Base-by-base conservation (phyloP, 352 stramenopile species). In the Paralagenidium karlingii region DNA sequence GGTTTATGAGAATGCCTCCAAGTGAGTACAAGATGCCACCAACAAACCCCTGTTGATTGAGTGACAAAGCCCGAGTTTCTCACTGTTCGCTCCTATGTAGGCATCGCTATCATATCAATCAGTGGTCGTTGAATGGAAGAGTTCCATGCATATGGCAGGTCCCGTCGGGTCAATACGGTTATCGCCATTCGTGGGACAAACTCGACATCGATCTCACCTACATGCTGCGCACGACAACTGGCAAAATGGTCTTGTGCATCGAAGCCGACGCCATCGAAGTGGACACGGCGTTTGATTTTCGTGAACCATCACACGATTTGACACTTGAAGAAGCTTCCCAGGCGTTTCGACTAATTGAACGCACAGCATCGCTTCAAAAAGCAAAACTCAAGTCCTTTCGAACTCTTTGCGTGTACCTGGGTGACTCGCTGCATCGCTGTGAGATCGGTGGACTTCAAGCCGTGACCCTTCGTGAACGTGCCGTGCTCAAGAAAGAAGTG, bases 171-270 rank as follows among this genome's bases (percentile, higher is more conserved):
- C 49, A 70, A 20, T 79, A 79, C 38, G 68, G 68, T 20, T 79
- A 70, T 29, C 64, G 65, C n/a, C 64, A 82, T 30, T 76, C 68
- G 27, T 82, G 68, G 68, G 45, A 43, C 16, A 40, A 51, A 19
- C 38, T 82, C 7, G 43, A 56, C 28, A 45, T 82, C 28, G 64
- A 79, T 20, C 52, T 52, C 22, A 55, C 58, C 3, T 82, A 65
- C 43, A 57, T 82, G 55, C 49, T 82, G 34, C 59, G 58, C 1
- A 77, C 68, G 21, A 79, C 68, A 8, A 82, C 68, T 2, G 68
- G 62, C 22, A 82, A 79, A 46, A 73, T 60, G 24, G 63, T 79
- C 16, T 40, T 82, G 39, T 78, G 63, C 16, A 79, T 82, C 24
- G 68, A 82, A 43, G 68, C 68, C 5, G 68, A 79, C 38, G 60